Evolutionary conservation across 805 yeast species (phyloP).

Genomic region (Candida andamanensis): DNA sequence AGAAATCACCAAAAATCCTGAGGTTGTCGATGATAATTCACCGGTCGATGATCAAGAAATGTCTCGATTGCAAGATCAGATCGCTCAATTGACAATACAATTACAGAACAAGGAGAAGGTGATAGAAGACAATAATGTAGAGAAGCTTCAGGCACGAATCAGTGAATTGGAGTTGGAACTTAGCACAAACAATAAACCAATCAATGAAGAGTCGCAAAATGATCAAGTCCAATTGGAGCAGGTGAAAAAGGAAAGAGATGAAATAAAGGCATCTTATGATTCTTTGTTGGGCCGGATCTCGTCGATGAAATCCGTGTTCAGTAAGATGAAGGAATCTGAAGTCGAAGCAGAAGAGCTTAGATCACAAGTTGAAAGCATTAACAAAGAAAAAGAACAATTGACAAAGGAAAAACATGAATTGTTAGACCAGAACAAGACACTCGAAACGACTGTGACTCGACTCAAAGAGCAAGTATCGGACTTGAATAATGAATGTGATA

Average conservation of each 20-base stretch:
- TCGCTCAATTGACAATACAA: too few species aligned
- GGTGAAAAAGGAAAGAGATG: constrained; percentile 46
- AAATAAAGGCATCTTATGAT: constrained; percentile 56
- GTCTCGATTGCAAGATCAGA: too few species aligned
- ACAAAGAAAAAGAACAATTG: constrained; percentile 7
- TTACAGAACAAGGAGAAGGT: too few species aligned
- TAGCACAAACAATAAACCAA: too few species aligned
- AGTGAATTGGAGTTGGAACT: too few species aligned
- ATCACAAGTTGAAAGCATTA: constrained; percentile 18
- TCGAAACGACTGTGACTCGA: constrained; percentile 1
- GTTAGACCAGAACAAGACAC: constrained; percentile 12
- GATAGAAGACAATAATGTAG: too few species aligned
- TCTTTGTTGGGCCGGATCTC: constrained; percentile 57
- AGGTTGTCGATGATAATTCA: too few species aligned
- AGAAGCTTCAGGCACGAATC: too few species aligned
- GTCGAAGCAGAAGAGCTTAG: constrained; percentile 53
- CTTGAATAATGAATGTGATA: constrained; percentile 51
- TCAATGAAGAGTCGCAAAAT: constrained; percentile 11
- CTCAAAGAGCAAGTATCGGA: constrained; percentile 27
- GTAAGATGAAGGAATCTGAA: constrained; percentile 69
- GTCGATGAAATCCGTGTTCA: constrained; percentile 68
- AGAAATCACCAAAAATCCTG: too few species aligned
- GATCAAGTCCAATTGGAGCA: constrained; percentile 13
- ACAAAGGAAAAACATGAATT: constrained; percentile 8
- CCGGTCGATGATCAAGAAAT: too few species aligned